Base-by-base conservation (phyloP, 2,329 filamentous ascomycete genomes). In the Xylariaceae sp. region DNA sequence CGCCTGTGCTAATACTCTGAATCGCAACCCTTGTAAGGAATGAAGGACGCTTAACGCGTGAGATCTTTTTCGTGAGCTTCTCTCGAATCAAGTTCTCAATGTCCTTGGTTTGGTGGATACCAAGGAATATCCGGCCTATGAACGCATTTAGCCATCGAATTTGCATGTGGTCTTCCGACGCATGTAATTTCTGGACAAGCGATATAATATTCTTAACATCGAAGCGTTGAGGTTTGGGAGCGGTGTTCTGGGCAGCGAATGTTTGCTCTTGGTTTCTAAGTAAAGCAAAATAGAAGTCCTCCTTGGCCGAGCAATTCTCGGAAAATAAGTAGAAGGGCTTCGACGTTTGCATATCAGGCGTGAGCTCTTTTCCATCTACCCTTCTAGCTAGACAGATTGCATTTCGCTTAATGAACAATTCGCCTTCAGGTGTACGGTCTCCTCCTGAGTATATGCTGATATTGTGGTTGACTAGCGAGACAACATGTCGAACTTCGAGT, bases 231-330 rank as follows among this genome's bases (percentile, higher is more conserved):
- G 90, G 89, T 50, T 82, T 81, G 0, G 92, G 92, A 1, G 87
- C 83, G 17, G 79, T 78, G 52, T 82, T 78, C 19, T 79, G 78
- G 2, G 79, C 76, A 34, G 82, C 80, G 55, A 85, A 80, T 14
- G 84, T 83, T 66, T 88, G 87, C 65, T 92, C 88, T 71, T 96
- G 90, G 62, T 93, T 96, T 67, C 88, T 87, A 34, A 99, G 79
- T 65, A 99, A 80, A 11, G 94, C 90, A 74, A 96, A 94, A 73
- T 99, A 99, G 75, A 99, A 98, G 72, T 99, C 95, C 74, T 99
- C 95, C 74, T 99, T 99, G 43, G 95, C 92, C 0, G 93, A 96
- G 72, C 91, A 91, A 69, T 96, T 96, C 65, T 98, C 92, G 0
- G 91, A 96, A 74, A 98, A 99, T 4, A 99, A 80, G 70, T 88